Evolutionary conservation across 805 yeast species (phyloP), one percentile per base, ranked within the genome.

Genomic region (Myxozyma melibiosi): DNA sequence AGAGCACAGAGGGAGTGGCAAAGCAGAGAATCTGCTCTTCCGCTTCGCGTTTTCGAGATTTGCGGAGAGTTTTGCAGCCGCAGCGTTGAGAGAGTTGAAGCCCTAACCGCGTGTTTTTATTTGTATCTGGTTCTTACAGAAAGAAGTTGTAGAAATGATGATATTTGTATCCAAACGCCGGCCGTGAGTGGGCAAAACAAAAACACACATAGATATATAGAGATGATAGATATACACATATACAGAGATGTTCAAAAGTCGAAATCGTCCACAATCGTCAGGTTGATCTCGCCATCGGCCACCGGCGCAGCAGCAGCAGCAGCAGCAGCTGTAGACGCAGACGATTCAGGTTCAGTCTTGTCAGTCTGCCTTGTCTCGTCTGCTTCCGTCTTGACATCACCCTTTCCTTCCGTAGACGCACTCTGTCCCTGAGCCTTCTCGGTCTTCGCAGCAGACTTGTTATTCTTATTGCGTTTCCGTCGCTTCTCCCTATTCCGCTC

Each of bases 401-500:
- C 18, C 9, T 20, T 24, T 4, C 16, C 39, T 7, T 9, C 16
- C 5, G 37, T 22, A 7, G 25, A 7, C 16, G 4, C 27, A 13
- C 18, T 22, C 25, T 35, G 25, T 25, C 43, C 28, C 34, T 1
- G 28, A 8, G 13, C 13, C 14, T 14, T 24, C 30, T 2, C 33
- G n/a, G 2, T 20, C 22, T 7, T 40, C 20, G 20, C 30, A 7
- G 39, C 43, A 33, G 44, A 37, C 52, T 48, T 48, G 5, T 33
- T 42, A 7, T 33, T 38, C 33, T 37, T 34, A 9, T 33, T 54
- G 46, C 53, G 37, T 39, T 65, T 52, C 49, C 54, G 14, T 30
- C 58, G 18, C 70, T 47, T 44, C 58, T 53, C 37, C 35, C 56
- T 33, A 46, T 40, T 70, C 57, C 64, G 69, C 28, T 54, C 66